A percentile compares a stretch with the other conserved stretches of the same genome.
These are phyloP conservation scores for Yamadazyma taylorii DNA, from an alignment of 1,139 yeast genomes.

Conservation along the genomic window DNA sequence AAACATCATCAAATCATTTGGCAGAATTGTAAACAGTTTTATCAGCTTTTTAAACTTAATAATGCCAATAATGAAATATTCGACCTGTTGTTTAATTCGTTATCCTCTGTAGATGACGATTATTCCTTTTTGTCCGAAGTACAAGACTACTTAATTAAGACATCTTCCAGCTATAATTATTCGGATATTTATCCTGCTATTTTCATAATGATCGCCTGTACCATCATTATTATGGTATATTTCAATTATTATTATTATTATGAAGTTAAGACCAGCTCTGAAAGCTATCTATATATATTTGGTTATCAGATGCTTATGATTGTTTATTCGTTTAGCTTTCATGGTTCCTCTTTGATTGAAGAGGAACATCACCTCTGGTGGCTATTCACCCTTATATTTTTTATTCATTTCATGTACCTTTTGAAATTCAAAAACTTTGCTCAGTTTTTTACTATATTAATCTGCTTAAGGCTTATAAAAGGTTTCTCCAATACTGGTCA, in stretches of 20 bases:
- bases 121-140: slow-evolving; percentile 44
- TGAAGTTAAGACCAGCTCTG: slow-evolving; percentile 6
- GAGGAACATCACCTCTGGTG: slow-evolving; percentile 98
- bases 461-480: slow-evolving; percentile 59
- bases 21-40: slow-evolving; percentile 66
- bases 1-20: slow-evolving; percentile 39
- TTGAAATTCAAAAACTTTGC: slow-evolving; percentile 10
- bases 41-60: slow-evolving; percentile 25
- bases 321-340: slow-evolving; percentile 58
- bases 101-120: slow-evolving; percentile 21
- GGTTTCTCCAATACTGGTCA: slow-evolving; percentile 94
- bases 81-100: slow-evolving; percentile 1
- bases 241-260: slow-evolving; percentile 10
- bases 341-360: slow-evolving; percentile 92
- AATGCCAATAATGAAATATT: slow-evolving; percentile 4
- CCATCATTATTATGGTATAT: slow-evolving; percentile 22
- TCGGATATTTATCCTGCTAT: slow-evolving; percentile 51
- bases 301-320: slow-evolving; percentile 34
- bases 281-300: slow-evolving; percentile 9
- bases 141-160: slow-evolving; percentile 57
- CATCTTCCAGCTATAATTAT: slow-evolving; percentile 76
- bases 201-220: slow-evolving; percentile 27
- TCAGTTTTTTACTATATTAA: slow-evolving; percentile 30
- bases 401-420: slow-evolving; percentile 14
- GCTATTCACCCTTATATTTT: slow-evolving; percentile 54